A percentile compares a stretch with the other conserved stretches of the same genome.
Conservation (phyloP, 768 basidiomycete species). For the Clavulina sp. region DNA sequence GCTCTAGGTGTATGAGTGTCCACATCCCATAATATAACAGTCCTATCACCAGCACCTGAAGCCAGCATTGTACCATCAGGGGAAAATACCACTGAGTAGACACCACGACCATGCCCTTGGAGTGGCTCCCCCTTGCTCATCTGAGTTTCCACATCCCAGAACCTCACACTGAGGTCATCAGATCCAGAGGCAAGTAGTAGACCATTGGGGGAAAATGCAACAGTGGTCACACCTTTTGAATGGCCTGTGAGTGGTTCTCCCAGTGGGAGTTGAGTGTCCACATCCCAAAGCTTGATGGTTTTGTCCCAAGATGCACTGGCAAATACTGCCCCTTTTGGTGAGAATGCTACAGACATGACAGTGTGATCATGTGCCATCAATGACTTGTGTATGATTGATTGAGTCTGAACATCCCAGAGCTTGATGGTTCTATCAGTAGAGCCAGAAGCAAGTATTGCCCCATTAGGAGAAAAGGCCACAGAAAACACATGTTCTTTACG, state of each 20-base stretch:
- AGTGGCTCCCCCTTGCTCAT: background rate
- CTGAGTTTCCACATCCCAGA: constrained; percentile 5
- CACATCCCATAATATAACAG: constrained; percentile 77
- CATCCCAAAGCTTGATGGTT: constrained; percentile 75
- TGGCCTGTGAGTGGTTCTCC: no score
- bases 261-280: no score
- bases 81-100: constrained; percentile 76
- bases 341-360: constrained; percentile 73
- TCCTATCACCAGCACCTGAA: constrained; percentile 89
- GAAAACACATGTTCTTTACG: background rate
- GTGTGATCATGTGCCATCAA: constrained; percentile 89
- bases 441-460: no score
- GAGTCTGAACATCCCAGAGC: no score
- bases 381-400: constrained; percentile 10
- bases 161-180: no score
- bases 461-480: no score
- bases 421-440: no score
- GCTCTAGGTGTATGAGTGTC: constrained; percentile 75
- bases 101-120: constrained; percentile 10
- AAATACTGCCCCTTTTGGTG: constrained; percentile 67
- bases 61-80: constrained; percentile 72
- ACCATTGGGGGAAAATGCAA: no score
- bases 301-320: constrained; percentile 93
- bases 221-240: no score
- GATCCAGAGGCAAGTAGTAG: no score